Evolutionary conservation across 352 stramenopile genomes (phyloP), one percentile per base, ranked within the genome.

Genomic region (Phytophthora pinifolia): DNA sequence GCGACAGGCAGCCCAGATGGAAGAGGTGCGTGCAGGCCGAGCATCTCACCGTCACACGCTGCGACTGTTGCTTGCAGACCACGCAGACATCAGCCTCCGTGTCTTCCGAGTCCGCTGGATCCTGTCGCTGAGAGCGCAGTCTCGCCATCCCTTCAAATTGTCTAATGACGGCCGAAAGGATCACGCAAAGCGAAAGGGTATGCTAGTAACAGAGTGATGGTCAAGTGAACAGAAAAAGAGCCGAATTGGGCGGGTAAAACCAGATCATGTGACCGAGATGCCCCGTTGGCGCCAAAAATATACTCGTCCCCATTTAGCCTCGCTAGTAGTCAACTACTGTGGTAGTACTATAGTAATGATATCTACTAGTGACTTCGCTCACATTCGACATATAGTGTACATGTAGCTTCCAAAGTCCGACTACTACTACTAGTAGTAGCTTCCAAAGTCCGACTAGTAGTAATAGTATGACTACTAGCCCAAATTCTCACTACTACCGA

Each of bases 1-100:
- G 82, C 20, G 47, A 46, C n/a, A 77, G 63, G 55, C 82, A 92
- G 10, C 60, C 32, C 56, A 92, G 50, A 32, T 92, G 82, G 58
- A 76, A 88, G 10, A 54, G 32, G 22, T 60, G 54, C 3, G 51
- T 25, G 48, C 82, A 92, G 13, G 13, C 20, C 1, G 58, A 53
- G 48, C 82, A 92, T 14, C 30, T 46, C 15, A 92, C 54, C 12
- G 67, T 63, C 49, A 86, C 74, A 34, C 74, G 73, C 31, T 71
- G 46, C 54, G 67, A 72, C 30, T 55, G 46, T n/a, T 64, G 38
- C 6, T 33, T 22, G 47, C 82, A 92, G 9, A 76, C 72, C 0
- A 37, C 52, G 15, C 82, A 92, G 1, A 22, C 55, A 17, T 25
- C 41, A 1, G n/a, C 42, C 5, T 48, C 37, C 17, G 51, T 30